Base-by-base conservation (phyloP, 139 green algal genomes). In the Pleodorina starrii region DNA sequence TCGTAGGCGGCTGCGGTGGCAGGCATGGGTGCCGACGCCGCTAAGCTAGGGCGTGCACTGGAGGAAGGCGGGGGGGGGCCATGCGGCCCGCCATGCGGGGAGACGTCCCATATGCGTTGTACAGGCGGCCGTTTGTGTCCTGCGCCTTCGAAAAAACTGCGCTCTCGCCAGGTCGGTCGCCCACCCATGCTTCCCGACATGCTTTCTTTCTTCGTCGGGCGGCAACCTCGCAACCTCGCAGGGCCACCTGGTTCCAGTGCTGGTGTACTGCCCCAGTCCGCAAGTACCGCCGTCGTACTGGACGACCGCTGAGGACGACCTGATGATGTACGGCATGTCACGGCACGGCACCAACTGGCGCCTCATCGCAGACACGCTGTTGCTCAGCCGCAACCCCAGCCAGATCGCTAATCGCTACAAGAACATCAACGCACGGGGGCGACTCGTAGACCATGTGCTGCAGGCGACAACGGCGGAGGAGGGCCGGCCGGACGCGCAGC, bases 261-360 rank as follows among this genome's bases (percentile, higher is more conserved):
- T 91, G 57, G 2, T 59, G 10, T 91, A 91, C 78, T 12, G 2
- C 16, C 80, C 69, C 51, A 63, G 51, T 35, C 40, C 81, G 21
- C 42, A 63, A 4, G 23, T 82, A 36, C 88, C 88, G 21, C 54
- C 11, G 7, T 57, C 86, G 11, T 91, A 91, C 81, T 91, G 88
- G 88, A 89, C 81, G 2, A 48, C 27, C 38, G 81, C 71, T 9
- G 88, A 91, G 73, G 88, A 91, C 59, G 82, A 88, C 21, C 60
- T 88, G 63, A 48, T 88, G 44, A 51, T 48, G 42, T 77, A 68
- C 57, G 80, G 80, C 40, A 63, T 78, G 4, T 27, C 27, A 5
- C 38, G 12, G 80, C 72, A 87, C 80, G 60, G 60, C 80, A 50
- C 27, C 43, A 66, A 87, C 60, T 87, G 80, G 80, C 59, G 29